A percentile compares a stretch with the other conserved stretches of the same genome.
Evolutionary conservation across 163 green algal genomes (phyloP).

Genomic region (Scenedesmus sp.): DNA sequence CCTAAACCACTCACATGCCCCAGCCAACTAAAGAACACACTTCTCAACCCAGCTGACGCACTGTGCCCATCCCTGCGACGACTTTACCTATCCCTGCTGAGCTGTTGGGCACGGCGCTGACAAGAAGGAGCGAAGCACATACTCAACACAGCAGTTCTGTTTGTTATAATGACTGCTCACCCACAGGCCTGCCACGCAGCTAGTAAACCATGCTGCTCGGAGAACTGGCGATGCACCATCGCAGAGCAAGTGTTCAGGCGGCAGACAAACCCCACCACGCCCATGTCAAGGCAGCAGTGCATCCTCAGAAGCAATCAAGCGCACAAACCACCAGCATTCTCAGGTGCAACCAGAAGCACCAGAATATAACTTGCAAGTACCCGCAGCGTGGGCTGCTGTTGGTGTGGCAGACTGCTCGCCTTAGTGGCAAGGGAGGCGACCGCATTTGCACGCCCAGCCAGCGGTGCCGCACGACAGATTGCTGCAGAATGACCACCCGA

Average conservation of each 20-base stretch:
- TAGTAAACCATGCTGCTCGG: not conserved
- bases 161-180: not conserved
- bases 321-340: not conserved
- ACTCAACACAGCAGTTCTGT: not conserved
- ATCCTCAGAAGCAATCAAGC: not conserved
- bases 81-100: not conserved
- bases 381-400: not conserved
- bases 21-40: not conserved
- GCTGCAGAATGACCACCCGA: not conserved
- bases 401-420: not conserved
- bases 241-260: not conserved
- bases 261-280: not conserved
- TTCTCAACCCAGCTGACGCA: not conserved
- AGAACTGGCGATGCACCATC: not conserved
- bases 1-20: not conserved
- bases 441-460: not conserved
- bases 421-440: not conserved
- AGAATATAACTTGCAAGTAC: not conserved
- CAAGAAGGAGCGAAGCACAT: not conserved
- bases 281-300: not conserved
- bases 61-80: not conserved
- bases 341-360: no score
- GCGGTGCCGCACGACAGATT: not conserved
- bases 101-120: not conserved
- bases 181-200: not conserved